Evolutionary conservation across 1,284 basidiomycete genomes (phyloP), one percentile per base, ranked within the genome.

Genomic region (Rhodofomes roseus): DNA sequence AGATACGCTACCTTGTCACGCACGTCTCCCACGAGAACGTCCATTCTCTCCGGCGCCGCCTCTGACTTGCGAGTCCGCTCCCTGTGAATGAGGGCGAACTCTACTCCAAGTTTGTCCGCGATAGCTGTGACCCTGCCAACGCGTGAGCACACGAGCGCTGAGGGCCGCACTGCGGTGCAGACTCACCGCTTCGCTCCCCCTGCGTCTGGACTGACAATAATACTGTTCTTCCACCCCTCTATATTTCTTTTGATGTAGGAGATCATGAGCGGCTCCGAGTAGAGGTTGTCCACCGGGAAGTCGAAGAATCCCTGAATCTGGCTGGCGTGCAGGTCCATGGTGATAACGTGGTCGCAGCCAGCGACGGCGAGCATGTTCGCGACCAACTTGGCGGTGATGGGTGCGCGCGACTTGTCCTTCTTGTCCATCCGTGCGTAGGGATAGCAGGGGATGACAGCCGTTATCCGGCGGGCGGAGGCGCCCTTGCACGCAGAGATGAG

Each of bases 301-400:
- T 99, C 95, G 73, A 99, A 99, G 81, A 99, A 99, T 12, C 96
- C 96, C 74, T 99, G 96, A 65, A 99, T 98, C 79, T 99, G 96
- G 66, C 92, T 95, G 12, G 96, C 97, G 73, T 99, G 96, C 43
- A 99, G 81, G 74, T 99, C 96, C 89, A 99, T 96, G 22, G 96
- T 99, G 71, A 99, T 99, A 70, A 99, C 93, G 73, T 99, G 96
- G 79, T 99, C 96, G 66, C 94, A 96, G 31, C 96, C 96, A 16
- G 97, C 96, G 27, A 97, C 93, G 43, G 89, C 92, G 60, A 99
- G 83, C 87, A 99, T 96, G 77, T 98, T 99, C 51, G 96, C 96
- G 37, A 96, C 94, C 59, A 99, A 86, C 81, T 99, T 99, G 60
- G 97, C 96, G 1, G 97, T 98, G 75, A 99, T 98, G 27, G 97